These are phyloP conservation scores for Candida mesenterica DNA, from an alignment of 1,139 yeast species.

Conservation along the genomic window DNA sequence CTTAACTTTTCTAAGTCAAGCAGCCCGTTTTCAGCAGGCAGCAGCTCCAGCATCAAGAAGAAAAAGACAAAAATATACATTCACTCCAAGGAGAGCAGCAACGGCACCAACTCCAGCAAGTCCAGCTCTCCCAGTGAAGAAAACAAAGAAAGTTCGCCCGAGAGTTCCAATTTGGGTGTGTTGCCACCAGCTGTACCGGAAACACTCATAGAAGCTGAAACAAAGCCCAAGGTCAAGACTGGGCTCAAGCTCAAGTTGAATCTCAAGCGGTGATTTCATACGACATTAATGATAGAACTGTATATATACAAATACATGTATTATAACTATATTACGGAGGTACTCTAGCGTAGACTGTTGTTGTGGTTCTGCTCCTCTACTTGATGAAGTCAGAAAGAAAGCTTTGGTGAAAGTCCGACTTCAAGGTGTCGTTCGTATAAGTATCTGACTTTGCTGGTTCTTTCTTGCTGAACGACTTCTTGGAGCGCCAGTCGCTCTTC, in stretches of 20 bases:
- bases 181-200: not conserved
- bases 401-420: constrained; percentile 68
- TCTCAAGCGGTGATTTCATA: constrained; percentile 15
- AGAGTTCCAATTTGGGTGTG: not conserved
- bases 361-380: no score
- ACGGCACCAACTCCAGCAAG: constrained; percentile 1
- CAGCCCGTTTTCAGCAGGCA: constrained; percentile 23
- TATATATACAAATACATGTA: constrained; percentile 3
- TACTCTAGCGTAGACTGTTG: no score
- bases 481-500: constrained; percentile 57
- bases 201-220: not conserved
- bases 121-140: constrained; percentile 1
- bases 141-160: constrained; percentile 2
- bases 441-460: constrained; percentile 17
- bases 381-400: constrained; percentile 67
- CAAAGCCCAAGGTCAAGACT: constrained; percentile 10
- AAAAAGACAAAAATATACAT: constrained; percentile 26
- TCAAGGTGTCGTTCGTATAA: constrained; percentile 61
- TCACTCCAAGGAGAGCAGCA: constrained; percentile 14
- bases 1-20: constrained; percentile 18
- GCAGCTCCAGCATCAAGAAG: constrained; percentile 15
- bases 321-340: no score
- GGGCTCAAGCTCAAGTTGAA: constrained; percentile 25
- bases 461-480: constrained; percentile 42
- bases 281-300: constrained; percentile 6